Conservation (phyloP, 2,329 filamentous ascomycete species). For the Hymenoscyphus salicellus region DNA sequence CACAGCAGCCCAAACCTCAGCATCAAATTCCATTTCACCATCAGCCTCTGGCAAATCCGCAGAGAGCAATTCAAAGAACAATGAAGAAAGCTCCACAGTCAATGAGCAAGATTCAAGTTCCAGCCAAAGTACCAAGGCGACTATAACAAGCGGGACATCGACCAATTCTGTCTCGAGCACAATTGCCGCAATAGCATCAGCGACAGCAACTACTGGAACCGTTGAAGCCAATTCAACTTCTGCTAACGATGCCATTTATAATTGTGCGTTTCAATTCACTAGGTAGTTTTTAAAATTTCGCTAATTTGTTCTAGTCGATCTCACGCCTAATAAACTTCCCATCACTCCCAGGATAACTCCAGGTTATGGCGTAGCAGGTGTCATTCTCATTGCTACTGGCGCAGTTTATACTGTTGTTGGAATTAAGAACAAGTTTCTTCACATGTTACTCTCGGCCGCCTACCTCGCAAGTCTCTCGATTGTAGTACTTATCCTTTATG, state of each 20-base stretch:
- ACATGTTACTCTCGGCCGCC: slow-evolving; percentile 76
- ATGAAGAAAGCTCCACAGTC: slow-evolving; percentile 14
- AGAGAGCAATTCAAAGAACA: slow-evolving; percentile 13
- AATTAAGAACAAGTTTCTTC: slow-evolving; percentile 76
- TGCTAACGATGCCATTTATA: slow-evolving; percentile 22
- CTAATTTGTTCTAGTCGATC: slow-evolving; percentile 30
- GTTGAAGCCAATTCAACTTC: slow-evolving; percentile 20
- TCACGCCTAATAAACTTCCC: slow-evolving; percentile 56
- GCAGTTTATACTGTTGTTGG: slow-evolving; percentile 70
- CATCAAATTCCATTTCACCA: slow-evolving; percentile 6
- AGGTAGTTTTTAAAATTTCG: neutral
- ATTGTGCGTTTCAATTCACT: slow-evolving; percentile 22
- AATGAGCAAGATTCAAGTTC: slow-evolving; percentile 6
- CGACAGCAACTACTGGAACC: slow-evolving; percentile 21
- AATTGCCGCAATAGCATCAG: neutral
- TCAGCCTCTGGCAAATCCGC: slow-evolving; percentile 14
- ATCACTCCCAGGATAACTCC: slow-evolving; percentile 74
- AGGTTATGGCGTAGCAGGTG: slow-evolving; percentile 74
- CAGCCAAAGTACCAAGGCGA: slow-evolving; percentile 6
- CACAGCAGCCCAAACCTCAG: slow-evolving; percentile 17
- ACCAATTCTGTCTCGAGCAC: slow-evolving; percentile 8
- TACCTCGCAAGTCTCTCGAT: slow-evolving; percentile 72
- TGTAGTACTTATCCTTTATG: slow-evolving; percentile 80
- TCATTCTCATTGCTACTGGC: slow-evolving; percentile 73
- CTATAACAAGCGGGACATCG: slow-evolving; percentile 6